Evolutionary conservation across 1,139 yeast species (phyloP).

Genomic region (Geotrichum siamense): DNA sequence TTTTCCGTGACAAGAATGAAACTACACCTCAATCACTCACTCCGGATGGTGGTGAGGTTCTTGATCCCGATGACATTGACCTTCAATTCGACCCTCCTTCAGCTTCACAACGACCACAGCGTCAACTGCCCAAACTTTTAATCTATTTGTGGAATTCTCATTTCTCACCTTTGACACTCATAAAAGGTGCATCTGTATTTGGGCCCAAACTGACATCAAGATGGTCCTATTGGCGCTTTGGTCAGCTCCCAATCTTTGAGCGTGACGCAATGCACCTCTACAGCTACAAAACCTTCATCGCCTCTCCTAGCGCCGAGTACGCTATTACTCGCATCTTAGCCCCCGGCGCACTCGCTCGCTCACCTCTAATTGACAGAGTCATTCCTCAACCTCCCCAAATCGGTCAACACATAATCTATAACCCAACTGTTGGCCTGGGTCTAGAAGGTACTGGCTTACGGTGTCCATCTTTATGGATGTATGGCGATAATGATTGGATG

Average conservation of each 20-base stretch:
- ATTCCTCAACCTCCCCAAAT: too few relatives aligned
- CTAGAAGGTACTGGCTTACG: slow-evolving; percentile 25
- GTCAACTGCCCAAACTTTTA: slow-evolving; percentile 4
- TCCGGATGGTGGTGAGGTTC: neutral
- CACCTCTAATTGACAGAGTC: slow-evolving; percentile 66
- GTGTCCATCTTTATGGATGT: slow-evolving; percentile 51
- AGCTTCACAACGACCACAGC: neutral
- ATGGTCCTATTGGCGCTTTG: slow-evolving; percentile 29
- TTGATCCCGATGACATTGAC: neutral
- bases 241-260: slow-evolving; percentile 22
- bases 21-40: neutral
- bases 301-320: slow-evolving; percentile 57
- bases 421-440: too few relatives aligned
- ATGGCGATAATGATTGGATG: slow-evolving; percentile 89
- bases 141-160: slow-evolving; percentile 29
- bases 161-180: slow-evolving; percentile 26
- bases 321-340: slow-evolving; percentile 58
- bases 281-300: slow-evolving; percentile 52
- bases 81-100: neutral
- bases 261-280: slow-evolving; percentile 43
- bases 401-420: too few relatives aligned
- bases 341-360: slow-evolving; percentile 68
- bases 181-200: slow-evolving; percentile 25
- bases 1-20: slow-evolving; percentile 16
- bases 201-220: slow-evolving; percentile 28